A percentile compares a stretch with the other conserved stretches of the same genome.
Conservation (phyloP, 495 filamentous ascomycete genomes). For the Aspergillus leporis region DNA sequence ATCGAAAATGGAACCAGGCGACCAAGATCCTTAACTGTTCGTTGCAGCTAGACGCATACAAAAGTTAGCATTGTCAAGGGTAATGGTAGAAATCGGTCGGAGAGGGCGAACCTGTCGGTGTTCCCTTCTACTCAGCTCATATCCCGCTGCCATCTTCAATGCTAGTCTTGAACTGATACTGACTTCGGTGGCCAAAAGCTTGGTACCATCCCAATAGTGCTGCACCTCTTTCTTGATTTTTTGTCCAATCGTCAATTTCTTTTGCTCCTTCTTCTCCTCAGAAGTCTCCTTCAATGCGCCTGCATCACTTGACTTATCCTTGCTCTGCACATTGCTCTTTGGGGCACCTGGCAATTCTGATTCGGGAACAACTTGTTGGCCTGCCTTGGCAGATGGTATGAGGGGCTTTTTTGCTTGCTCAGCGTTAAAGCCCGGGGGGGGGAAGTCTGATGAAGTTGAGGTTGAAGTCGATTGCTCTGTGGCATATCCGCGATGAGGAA, state of each 20-base stretch:
- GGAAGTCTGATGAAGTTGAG: constrained; percentile 56
- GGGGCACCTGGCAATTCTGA: constrained; percentile 39
- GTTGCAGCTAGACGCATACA: constrained; percentile 59
- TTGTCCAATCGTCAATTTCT: constrained; percentile 84
- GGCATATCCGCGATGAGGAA: constrained; percentile 62
- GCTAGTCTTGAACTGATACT: constrained; percentile 88
- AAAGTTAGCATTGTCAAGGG: constrained; percentile 7
- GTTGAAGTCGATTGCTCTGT: constrained; percentile 70
- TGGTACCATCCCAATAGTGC: constrained; percentile 99
- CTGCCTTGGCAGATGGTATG: constrained; percentile 34
- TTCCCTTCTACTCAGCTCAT: constrained; percentile 93
- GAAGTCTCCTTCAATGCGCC: constrained; percentile 52
- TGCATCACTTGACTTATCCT: constrained; percentile 39
- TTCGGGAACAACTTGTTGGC: constrained; percentile 24
- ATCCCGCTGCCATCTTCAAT: constrained; percentile 95
- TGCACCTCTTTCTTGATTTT: constrained; percentile 88
- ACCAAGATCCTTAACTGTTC: constrained; percentile 90
- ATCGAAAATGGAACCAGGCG: constrained; percentile 95
- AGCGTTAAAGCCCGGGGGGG: constrained; percentile 92
- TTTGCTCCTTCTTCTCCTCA: constrained; percentile 75
- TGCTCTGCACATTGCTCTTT: constrained; percentile 47
- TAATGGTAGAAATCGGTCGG: background rate
- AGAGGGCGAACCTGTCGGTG: constrained; percentile 66
- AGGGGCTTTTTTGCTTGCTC: constrained; percentile 89
- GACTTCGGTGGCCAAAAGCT: constrained; percentile 89